Evolutionary conservation across 1,139 yeast species (phyloP), one percentile per base, ranked within the genome.

Genomic region (Pneumocystis sp.): DNA sequence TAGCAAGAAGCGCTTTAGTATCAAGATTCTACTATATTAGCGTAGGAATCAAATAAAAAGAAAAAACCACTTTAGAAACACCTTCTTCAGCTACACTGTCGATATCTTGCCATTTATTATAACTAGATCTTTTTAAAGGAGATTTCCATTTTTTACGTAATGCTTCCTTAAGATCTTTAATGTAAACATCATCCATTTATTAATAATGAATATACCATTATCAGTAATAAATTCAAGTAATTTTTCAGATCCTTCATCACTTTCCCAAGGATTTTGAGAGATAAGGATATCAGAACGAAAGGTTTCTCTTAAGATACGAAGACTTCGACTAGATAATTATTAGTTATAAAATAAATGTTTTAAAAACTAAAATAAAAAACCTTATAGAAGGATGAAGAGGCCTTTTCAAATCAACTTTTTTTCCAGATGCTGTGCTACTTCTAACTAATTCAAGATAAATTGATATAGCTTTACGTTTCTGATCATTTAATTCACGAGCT

Each of bases 301-400:
- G 65, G 83, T 80, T 7, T 80, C 78, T 67, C 85, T 85, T 67
- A 90, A 76, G 29, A 86, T 76, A 17, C 87, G 83, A 65, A 89
- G 81, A 19, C 96, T 86, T 4, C 57, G 19, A 25, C 57, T 50
- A 44, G 5, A 50, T 5, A 50, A 50, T 2, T 12, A 25, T 50
- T 45, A 25, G 21, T 57, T 10, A 29, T 31, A n/a, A 62, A 5
- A 10, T 63, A 40, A 15, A 19, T 19, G 15, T 40, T 40, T 37
- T 35, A 21, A 29, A 29, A 17, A 19, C 35, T 34, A 25, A 15
- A 45, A 34, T 17, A 21, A 37, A 5, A 50, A 64, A 67, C 69
- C 66, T 83, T 62, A 88, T 76, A 73, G 87, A 95, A 7, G 98
- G 98, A 75, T 93, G 98, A 72, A 86, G 83, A 0, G 98, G 98